Evolutionary conservation across 805 yeast genomes (phyloP), one percentile per base, ranked within the genome.

Genomic region (Saccharomycopsis javanensis): DNA sequence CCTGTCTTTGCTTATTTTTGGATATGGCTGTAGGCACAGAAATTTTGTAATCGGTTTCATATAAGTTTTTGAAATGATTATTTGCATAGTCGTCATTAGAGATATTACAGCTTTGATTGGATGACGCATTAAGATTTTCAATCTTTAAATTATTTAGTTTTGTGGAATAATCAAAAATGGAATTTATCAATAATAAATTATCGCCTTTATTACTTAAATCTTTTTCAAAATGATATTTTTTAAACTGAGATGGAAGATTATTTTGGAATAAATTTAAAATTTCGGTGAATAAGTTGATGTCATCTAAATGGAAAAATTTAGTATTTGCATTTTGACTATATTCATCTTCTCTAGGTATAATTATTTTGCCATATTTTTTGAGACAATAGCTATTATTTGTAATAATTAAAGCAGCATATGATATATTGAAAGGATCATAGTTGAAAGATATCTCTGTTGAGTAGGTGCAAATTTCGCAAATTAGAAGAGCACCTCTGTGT

Each of bases 371-470:
- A 15, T 53, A 51, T 30, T 38, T 56, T 20, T 54, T 51, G 25
- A 48, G 31, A 48, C 38, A 35, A 33, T 57, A 60, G 34, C 61
- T 55, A 33, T 57, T 57, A 18, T 60, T 48, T 34, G 58, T 23
- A 20, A 60, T 52, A n/a, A 38, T 50, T n/a, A 60, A 33, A 11
- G 57, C 45, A 5, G 50, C 53, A 18, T 20, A 53, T 5, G 61
- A 38, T 2, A 60, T 35, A 16, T 53, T 55, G 27, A 58, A 57
- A 7, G 56, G 59, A 15, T 53, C 53, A 54, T 57, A 50, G 15
- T n/a, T 37, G 11, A 60, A 50, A 15, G 58, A 31, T 13, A 60
- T 53, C 23, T 35, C 35, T 18, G 62, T 56, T 28, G 31, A 60
- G 45, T 53, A 34, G 7, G 54, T 37, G 5, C 53, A 23, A 7